Conservation (phyloP, 2,329 filamentous ascomycete genomes). For the Nothopassalora personata region DNA sequence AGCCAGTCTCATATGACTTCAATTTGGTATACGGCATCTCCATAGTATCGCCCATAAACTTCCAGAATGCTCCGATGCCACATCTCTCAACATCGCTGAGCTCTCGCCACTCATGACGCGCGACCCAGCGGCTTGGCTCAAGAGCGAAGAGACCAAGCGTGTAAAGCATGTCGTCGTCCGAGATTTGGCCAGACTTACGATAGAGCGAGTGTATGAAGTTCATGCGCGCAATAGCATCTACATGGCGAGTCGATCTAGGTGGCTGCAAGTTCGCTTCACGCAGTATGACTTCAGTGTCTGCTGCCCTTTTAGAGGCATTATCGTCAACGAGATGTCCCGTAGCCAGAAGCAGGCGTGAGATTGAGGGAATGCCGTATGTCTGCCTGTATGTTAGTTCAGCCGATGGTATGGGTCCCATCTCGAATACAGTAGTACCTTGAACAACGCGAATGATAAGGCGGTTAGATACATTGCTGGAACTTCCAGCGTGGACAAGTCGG, state of each 20-base stretch:
- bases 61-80: slow-evolving; percentile 63
- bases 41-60: slow-evolving; percentile 65
- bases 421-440: background rate
- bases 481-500: background rate
- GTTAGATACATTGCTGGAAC: background rate
- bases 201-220: slow-evolving; percentile 59
- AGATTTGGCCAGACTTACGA: slow-evolving; percentile 54
- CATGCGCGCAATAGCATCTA: slow-evolving; percentile 53
- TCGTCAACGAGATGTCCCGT: background rate
- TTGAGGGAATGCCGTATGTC: background rate
- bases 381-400: background rate
- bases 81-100: slow-evolving; percentile 62
- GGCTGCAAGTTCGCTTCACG: slow-evolving; percentile 44
- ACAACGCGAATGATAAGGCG: background rate
- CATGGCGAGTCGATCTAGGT: slow-evolving; percentile 41
- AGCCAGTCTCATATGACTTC: no score
- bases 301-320: slow-evolving; percentile 47
- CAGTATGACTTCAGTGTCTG: slow-evolving; percentile 49
- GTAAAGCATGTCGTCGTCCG: slow-evolving; percentile 60
- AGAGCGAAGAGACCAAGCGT: slow-evolving; percentile 59
- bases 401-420: no score
- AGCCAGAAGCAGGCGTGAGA: background rate
- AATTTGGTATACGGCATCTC: slow-evolving; percentile 45
- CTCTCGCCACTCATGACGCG: slow-evolving; percentile 63
- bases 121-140: slow-evolving; percentile 61